Evolutionary conservation across 176 grass and related monocot genomes (phyloP).

Genomic region (Rhynchospora pubera): DNA sequence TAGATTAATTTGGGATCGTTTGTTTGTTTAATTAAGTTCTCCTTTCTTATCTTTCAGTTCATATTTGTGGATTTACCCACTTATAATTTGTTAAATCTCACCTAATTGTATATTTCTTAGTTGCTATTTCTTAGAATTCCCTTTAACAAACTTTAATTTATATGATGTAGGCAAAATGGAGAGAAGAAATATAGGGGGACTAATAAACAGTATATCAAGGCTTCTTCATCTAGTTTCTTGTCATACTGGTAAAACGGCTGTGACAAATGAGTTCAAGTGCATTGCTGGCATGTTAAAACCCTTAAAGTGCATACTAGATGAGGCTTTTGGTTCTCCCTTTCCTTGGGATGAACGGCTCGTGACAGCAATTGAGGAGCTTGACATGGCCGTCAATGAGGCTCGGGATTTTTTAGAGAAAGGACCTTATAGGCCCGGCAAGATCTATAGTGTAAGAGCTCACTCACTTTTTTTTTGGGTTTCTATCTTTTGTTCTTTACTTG

Average conservation of each 20-base stretch:
- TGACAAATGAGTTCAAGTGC: conserved; percentile 28
- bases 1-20: too few relatives aligned
- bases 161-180: conserved; percentile 29
- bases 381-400: conserved; percentile 31
- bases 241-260: conserved; percentile 23
- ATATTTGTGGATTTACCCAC: not conserved
- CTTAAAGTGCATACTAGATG: conserved; percentile 38
- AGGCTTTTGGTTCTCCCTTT: conserved; percentile 29
- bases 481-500: not conserved
- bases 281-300: conserved; percentile 35
- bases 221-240: conserved; percentile 42
- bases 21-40: too few relatives aligned
- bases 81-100: too few relatives aligned
- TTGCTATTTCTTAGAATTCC: not conserved
- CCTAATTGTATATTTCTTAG: not conserved
- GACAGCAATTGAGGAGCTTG: conserved; percentile 31
- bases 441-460: conserved; percentile 28
- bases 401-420: conserved; percentile 40
- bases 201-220: conserved; percentile 37
- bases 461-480: not conserved
- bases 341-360: conserved; percentile 15
- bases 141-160: not conserved
- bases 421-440: conserved; percentile 32
- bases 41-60: not conserved
- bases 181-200: conserved; percentile 17